Percentiles rank a stretch among this genome's conserved stretches.
phyloP scores from a whole-genome alignment of 495 filamentous ascomycete species.

The Alectoria sarmentosa region DNA sequence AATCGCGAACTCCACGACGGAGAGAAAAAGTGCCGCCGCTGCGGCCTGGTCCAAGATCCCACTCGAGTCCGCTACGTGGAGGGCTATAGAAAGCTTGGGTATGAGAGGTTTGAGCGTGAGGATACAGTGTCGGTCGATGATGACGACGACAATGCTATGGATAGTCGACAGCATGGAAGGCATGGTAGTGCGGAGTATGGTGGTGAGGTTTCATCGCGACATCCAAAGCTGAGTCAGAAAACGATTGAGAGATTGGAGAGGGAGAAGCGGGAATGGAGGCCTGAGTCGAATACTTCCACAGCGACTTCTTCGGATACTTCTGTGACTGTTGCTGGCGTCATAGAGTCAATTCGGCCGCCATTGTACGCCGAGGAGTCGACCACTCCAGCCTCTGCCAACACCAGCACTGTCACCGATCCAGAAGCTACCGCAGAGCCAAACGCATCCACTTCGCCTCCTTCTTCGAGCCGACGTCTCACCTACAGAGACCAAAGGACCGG shows the following conservation, averaged over 20 bases:
- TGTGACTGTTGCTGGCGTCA: background rate
- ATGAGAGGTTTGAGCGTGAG: background rate
- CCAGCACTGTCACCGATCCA: background rate
- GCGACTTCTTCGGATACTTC: background rate
- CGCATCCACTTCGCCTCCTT: background rate
- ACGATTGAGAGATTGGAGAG: background rate
- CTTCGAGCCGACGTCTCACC: background rate
- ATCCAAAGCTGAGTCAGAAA: background rate
- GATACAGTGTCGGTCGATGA: background rate
- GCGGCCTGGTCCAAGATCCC: background rate
- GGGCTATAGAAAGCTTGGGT: background rate
- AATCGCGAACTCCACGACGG: background rate
- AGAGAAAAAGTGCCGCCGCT: background rate
- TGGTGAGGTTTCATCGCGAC: background rate
- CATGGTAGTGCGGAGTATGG: background rate
- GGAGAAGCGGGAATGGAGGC: background rate
- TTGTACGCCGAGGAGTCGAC: background rate
- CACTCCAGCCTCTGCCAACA: background rate
- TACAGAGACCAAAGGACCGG: background rate
- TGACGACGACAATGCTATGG: background rate
- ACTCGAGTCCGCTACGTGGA: background rate
- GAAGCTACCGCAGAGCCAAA: background rate
- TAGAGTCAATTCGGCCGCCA: background rate
- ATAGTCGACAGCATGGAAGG: background rate
- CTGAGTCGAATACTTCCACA: background rate